Percentiles rank a stretch among this genome's conserved stretches.
Evolutionary conservation across 2,329 filamentous ascomycete genomes (phyloP).

Genomic region (Ophiostoma novo-ulmi): DNA sequence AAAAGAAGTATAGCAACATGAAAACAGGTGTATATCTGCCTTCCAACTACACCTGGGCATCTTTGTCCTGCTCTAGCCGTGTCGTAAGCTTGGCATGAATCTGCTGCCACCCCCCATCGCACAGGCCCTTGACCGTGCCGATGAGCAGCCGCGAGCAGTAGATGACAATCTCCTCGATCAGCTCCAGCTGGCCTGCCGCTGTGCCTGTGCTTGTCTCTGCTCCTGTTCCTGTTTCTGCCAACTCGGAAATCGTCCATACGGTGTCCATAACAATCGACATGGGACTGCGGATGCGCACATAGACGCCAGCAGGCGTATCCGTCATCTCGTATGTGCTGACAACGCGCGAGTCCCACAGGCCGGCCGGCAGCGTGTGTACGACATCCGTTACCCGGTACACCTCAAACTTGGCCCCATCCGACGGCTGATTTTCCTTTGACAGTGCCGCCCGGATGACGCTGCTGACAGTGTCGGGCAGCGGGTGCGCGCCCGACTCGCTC

Average conservation of each 20-base stretch:
- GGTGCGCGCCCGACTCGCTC: constrained; percentile 25
- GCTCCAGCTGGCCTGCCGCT: constrained; percentile 32
- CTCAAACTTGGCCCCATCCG: constrained; percentile 32
- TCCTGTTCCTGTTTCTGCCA: constrained; percentile 21
- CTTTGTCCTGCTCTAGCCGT: constrained; percentile 34
- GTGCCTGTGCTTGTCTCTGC: neutral
- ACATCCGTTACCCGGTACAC: constrained; percentile 47
- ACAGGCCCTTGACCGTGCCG: constrained; percentile 46
- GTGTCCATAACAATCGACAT: constrained; percentile 51
- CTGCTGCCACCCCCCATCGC: constrained; percentile 46
- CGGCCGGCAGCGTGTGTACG: constrained; percentile 49
- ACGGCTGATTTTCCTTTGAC: neutral
- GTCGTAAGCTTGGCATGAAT: constrained; percentile 48
- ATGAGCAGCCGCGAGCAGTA: constrained; percentile 47
- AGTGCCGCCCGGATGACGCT: constrained; percentile 17
- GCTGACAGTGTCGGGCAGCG: constrained; percentile 24
- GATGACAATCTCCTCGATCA: constrained; percentile 49
- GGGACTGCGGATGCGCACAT: constrained; percentile 48
- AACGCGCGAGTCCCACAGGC: constrained; percentile 51
- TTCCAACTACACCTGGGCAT: neutral
- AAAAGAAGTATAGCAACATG: neutral
- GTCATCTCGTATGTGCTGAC: constrained; percentile 52
- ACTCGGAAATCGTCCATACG: constrained; percentile 41
- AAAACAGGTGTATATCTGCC: no score
- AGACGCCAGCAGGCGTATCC: constrained; percentile 43